Conservation (phyloP, 2,329 filamentous ascomycete genomes). For the Ascochyta clinopodiicola region DNA sequence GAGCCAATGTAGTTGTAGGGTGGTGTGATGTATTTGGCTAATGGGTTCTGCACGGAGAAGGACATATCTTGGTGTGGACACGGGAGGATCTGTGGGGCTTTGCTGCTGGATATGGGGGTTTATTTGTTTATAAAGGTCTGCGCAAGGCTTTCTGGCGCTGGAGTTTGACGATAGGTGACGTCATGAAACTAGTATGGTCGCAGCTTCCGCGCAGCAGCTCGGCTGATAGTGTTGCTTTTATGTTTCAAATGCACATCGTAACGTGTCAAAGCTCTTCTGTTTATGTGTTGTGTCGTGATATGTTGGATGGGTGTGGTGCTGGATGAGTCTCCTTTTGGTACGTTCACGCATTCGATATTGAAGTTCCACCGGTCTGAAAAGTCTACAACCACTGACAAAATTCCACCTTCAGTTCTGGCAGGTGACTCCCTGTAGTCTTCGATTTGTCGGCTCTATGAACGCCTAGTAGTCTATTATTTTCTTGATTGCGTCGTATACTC, state of each 20-base stretch:
- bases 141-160: neutral
- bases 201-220: constrained; percentile 9
- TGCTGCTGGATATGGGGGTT: neutral
- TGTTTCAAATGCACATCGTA: neutral
- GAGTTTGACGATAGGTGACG: constrained; percentile 31
- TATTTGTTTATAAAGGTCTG: neutral
- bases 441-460: no score
- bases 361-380: no score
- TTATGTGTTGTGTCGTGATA: no score
- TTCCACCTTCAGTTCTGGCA: no score
- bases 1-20: constrained; percentile 41
- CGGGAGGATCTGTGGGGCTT: neutral
- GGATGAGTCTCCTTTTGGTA: no score
- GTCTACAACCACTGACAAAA: no score
- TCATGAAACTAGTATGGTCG: constrained; percentile 32
- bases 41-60: neutral
- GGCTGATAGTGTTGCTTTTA: neutral
- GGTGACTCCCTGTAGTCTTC: no score
- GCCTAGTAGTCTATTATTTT: constrained; percentile 53
- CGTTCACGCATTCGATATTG: no score
- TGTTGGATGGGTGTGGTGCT: no score
- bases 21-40: constrained; percentile 22
- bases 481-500: constrained; percentile 59
- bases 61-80: neutral
- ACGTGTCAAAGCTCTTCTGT: neutral